Base-by-base conservation (phyloP, 495 filamentous ascomycete species). In the Penicillium steckii region DNA sequence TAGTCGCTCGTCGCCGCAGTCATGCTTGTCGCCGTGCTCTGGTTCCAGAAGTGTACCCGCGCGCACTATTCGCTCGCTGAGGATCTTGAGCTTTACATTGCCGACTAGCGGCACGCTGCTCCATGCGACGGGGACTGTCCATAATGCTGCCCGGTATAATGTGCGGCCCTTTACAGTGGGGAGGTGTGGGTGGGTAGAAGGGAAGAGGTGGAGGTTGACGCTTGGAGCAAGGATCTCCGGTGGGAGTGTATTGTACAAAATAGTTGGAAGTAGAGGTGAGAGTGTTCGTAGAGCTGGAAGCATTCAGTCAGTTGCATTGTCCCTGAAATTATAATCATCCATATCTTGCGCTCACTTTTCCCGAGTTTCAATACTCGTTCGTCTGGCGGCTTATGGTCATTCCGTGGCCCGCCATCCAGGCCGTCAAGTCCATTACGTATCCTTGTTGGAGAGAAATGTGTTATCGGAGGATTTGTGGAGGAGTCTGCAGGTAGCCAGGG, bases 61-160 rank as follows among this genome's bases (percentile, higher is more conserved):
- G 25, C 72, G 85, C 26, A 92, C 80, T 76, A 97, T 91, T 23
- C 92, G 84, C 74, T 96, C 93, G 5, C 86, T 89, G 1, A 94
- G 70, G 24, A 98, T 95, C 46, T 88, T 83, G 2, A 98, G 80
- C 55, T 85, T 85, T 4, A 95, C 89, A 61, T 95, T 95, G 29
- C 92, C 91, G 21, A 97, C 79, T 0, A 96, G 77, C 8, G 94
- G 94, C 0, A 98, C 77, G 30, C 87, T 85, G 58, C 95, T 92
- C 94, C 94, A 98, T 15, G 92, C 95, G 21, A 98, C 83, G 0
- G 94, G 94, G 1, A 91, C 86, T 2, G 94, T 96, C 92, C 92
- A 97, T 13, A 98, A 76, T 2, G 94, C 94, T 17, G 94, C 92
- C 35, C 86, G 86, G 67, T 98, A 98, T 25, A 89, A 85, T 12